Conservation (phyloP, 2,329 filamentous ascomycete genomes). For the Pseudogymnoascus destructans region DNA sequence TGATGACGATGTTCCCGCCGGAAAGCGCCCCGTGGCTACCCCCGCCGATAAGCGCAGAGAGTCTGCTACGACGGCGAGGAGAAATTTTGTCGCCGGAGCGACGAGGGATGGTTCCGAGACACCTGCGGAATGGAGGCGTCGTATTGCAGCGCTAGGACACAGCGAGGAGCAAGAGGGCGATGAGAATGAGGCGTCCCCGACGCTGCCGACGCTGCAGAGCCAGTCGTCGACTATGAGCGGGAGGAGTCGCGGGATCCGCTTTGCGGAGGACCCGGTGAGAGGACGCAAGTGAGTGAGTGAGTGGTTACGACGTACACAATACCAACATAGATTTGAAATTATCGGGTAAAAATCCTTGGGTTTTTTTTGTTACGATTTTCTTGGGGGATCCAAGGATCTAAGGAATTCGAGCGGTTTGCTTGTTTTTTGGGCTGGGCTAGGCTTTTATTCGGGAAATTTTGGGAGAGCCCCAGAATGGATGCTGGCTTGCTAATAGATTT, state of each 20-base stretch:
- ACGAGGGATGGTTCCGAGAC: slow-evolving; percentile 45
- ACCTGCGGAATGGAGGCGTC: slow-evolving; percentile 58
- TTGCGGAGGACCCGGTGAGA: slow-evolving; percentile 25
- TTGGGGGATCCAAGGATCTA: neutral
- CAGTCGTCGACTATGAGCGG: slow-evolving; percentile 21
- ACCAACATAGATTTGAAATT: slow-evolving; percentile 5
- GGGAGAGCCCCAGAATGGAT: neutral
- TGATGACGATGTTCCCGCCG: slow-evolving; percentile 27
- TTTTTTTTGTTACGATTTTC: neutral
- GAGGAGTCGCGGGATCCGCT: slow-evolving; percentile 23
- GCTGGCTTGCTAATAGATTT: slow-evolving; percentile 4
- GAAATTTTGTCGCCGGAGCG: slow-evolving; percentile 8
- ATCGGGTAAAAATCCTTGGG: neutral
- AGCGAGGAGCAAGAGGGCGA: slow-evolving; percentile 18
- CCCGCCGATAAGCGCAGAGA: slow-evolving; percentile 3
- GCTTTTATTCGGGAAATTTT: neutral
- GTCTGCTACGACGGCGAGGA: neutral
- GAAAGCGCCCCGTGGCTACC: neutral
- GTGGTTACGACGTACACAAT: neutral
- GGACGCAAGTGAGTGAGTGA: slow-evolving; percentile 7
- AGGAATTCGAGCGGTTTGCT: neutral
- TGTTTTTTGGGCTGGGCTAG: neutral
- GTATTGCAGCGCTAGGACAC: slow-evolving; percentile 61
- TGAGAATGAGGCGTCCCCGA: slow-evolving; percentile 16
- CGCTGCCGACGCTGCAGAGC: slow-evolving; percentile 23